Conservation (phyloP, 2,329 filamentous ascomycete genomes). For the Nectriaceae sp. region DNA sequence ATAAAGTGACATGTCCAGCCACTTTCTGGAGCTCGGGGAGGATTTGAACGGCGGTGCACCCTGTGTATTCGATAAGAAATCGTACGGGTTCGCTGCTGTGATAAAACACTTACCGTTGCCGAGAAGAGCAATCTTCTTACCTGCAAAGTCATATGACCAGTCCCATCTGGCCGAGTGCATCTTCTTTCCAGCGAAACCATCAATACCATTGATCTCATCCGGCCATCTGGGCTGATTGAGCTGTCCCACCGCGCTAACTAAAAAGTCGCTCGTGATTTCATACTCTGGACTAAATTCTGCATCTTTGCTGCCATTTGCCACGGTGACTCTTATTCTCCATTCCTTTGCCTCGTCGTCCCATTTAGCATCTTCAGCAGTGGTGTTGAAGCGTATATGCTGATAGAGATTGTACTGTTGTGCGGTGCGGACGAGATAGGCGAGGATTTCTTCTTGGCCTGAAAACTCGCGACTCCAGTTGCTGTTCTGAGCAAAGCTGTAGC, state of each 20-base stretch:
- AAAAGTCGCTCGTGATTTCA: neutral
- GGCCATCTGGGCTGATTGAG: conserved; percentile 4
- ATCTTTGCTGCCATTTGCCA: conserved; percentile 4
- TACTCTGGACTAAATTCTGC: conserved; percentile 5
- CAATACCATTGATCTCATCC: neutral
- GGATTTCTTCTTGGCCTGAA: conserved; percentile 7
- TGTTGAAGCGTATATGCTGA: conserved; percentile 2
- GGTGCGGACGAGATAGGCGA: conserved; percentile 1
- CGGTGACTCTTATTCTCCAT: conserved; percentile 1
- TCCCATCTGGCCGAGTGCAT: conserved; percentile 11
- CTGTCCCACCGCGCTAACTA: conserved; percentile 1
- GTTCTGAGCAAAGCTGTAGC: conserved; percentile 7
- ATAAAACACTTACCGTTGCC: conserved; percentile 2
- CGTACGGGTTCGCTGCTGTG: neutral
- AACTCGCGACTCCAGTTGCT: conserved; percentile 2
- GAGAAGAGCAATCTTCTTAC: conserved; percentile 5
- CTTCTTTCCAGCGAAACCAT: neutral
- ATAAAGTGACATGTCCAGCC: conserved; percentile 2
- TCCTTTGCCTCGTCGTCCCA: neutral
- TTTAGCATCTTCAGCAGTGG: conserved; percentile 1
- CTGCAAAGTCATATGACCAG: conserved; percentile 8
- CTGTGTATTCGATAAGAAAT: neutral
- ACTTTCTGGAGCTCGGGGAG: conserved; percentile 4
- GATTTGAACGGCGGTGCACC: conserved; percentile 6
- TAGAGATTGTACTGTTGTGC: conserved; percentile 7